A percentile compares a stretch with the other conserved stretches of the same genome.
Conservation (phyloP, 345 rosid species). For the Stellera chamaejasme region DNA sequence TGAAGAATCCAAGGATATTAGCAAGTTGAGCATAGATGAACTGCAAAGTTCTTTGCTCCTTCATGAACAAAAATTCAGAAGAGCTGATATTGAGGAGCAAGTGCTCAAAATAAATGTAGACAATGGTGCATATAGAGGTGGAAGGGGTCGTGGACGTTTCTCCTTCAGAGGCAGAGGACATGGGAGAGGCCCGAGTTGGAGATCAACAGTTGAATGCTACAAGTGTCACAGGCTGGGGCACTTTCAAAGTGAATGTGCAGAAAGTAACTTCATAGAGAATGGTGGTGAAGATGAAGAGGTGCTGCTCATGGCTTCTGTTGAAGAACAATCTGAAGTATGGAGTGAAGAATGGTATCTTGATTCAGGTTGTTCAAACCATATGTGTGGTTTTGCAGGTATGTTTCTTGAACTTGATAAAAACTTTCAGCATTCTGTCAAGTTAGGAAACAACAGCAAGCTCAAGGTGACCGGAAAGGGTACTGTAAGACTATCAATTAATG, state of each 20-base stretch:
- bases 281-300: not conserved
- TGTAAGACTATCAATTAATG: too few species aligned
- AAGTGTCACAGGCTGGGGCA: not conserved
- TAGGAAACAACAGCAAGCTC: too few species aligned
- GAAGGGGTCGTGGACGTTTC: too few species aligned
- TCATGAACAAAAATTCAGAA: not conserved
- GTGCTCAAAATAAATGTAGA: not conserved
- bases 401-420: not conserved
- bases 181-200: too few species aligned
- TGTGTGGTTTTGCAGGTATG: not conserved
- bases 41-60: constrained; percentile 2
- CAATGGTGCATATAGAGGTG: not conserved
- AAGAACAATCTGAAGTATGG: not conserved
- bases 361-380: not conserved
- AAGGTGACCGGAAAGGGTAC: not conserved
- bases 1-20: constrained; percentile 7
- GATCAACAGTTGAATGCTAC: not conserved
- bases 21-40: constrained; percentile 4
- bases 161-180: not conserved
- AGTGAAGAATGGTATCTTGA: not conserved
- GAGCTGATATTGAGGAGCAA: constrained; percentile 6
- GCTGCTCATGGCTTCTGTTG: not conserved
- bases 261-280: too few species aligned
- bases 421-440: not conserved
- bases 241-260: not conserved